Evolutionary conservation across 331 rosid genomes (phyloP), one percentile per base, ranked within the genome.

Genomic region (Malus hybrid): DNA sequence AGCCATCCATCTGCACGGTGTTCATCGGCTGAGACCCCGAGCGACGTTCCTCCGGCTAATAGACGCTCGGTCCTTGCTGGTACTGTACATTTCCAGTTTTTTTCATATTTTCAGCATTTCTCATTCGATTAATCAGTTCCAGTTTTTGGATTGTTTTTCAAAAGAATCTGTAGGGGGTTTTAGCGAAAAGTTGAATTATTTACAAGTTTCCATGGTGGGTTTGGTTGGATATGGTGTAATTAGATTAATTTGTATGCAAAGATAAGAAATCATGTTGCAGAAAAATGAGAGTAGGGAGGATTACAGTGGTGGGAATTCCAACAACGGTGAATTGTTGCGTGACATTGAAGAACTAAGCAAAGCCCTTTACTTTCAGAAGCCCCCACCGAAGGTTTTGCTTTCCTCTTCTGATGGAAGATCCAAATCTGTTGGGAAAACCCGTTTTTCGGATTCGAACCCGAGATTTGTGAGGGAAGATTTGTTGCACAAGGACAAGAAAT

Each of bases 341-440:
- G 71, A 85, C 90, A 30, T 76, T 80, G 85, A 89, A 80, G 93
- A 90, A 80, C 86, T 92, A 77, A 89, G 93, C 79, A 89, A 77
- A 82, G 97, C 97, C 22, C 89, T 92, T 34, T 87, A 86, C 82
- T 83, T 87, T 83, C 77, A 72, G 50, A 77, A 75, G 68, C 29
- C 82, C 79, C 83, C 89, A 57, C 56, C 75, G 20, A 86, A 87
- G 63, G 69, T 78, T 55, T 75, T 84, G 33, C 26, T 78, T 3
- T 72, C 78, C 10, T 28, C 81, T 0, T n/a, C 73, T 19, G 68
- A 58, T 68, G 68, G 30, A 32, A 72, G 86, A 74, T 86, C 89
- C 76, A 82, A 85, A 29, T 86, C 90, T 48, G 76, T 56, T 1
- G 90, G 78, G 8, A 87, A 75, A 80, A 3, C 74, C 44, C 87